These are phyloP conservation scores for Quercus agrifolia DNA, from an alignment of 306 rosid genomes.

Conservation along the genomic window DNA sequence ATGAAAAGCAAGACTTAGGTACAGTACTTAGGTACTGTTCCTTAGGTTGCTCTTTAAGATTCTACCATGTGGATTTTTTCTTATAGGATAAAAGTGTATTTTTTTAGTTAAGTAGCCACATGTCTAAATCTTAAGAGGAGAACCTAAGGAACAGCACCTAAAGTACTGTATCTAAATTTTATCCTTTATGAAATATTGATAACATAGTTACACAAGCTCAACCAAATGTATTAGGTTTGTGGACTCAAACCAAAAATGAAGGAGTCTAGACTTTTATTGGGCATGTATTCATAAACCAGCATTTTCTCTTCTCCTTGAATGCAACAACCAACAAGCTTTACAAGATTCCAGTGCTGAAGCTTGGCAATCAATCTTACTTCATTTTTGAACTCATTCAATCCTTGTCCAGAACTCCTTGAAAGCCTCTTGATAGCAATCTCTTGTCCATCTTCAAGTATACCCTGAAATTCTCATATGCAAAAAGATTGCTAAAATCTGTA, in stretches of 20 bases:
- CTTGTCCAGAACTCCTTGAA: conserved; percentile 51
- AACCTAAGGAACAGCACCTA: too few relatives aligned
- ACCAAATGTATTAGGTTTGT: not conserved
- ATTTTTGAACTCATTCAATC: conserved; percentile 49
- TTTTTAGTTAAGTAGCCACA: too few relatives aligned
- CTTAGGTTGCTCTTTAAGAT: too few relatives aligned
- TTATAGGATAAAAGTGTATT: too few relatives aligned
- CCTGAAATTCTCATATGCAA: conserved; percentile 29
- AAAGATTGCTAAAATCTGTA: too few relatives aligned
- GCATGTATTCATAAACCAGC: conserved; percentile 62
- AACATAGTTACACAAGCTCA: not conserved
- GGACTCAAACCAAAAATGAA: conserved; percentile 53
- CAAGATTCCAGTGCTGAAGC: conserved; percentile 76
- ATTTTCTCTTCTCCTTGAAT: conserved; percentile 46
- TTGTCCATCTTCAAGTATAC: conserved; percentile 39
- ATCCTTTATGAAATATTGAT: too few relatives aligned
- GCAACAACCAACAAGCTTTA: conserved; percentile 62
- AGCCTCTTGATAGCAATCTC: conserved; percentile 68
- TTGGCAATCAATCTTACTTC: conserved; percentile 57
- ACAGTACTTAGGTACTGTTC: too few relatives aligned
- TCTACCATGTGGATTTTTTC: too few relatives aligned
- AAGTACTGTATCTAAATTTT: too few relatives aligned
- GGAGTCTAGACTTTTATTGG: conserved; percentile 59
- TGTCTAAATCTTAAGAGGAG: too few relatives aligned
- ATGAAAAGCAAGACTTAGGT: too few relatives aligned